A percentile compares a stretch with the other conserved stretches of the same genome.
Evolutionary conservation across 108 stramenopile genomes (phyloP).

Genomic region (Fragilaria radians): DNA sequence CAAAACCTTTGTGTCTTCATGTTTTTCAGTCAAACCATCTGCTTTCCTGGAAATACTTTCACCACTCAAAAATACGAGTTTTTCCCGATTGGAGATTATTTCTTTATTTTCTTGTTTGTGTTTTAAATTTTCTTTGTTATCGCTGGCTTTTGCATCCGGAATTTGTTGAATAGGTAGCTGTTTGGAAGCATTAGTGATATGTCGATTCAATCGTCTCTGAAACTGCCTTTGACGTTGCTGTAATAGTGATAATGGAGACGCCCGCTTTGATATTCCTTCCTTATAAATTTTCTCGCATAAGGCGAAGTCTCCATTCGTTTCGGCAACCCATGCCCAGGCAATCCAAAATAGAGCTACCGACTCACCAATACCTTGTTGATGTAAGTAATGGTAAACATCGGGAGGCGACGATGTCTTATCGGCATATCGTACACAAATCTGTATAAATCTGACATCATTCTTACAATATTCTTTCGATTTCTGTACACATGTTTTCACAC

Average conservation of each 20-base stretch:
- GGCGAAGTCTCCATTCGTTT: conserved; percentile 42
- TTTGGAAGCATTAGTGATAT: conserved; percentile 77
- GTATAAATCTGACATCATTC: conserved; percentile 69
- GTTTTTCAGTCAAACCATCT: too few relatives aligned
- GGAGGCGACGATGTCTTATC: conserved; percentile 57
- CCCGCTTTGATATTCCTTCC: conserved; percentile 62
- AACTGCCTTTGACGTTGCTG: conserved; percentile 72
- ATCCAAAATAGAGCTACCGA: conserved; percentile 59
- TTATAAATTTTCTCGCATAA: conserved; percentile 53
- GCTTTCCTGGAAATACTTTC: too few relatives aligned
- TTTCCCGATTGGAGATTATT: too few relatives aligned
- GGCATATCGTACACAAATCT: conserved; percentile 74
- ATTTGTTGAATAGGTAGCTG: too few relatives aligned
- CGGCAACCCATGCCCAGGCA: conserved; percentile 58
- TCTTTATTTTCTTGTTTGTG: too few relatives aligned
- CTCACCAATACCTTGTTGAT: conserved; percentile 58
- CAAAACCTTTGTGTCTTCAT: too few relatives aligned
- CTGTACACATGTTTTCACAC: conserved; percentile 52
- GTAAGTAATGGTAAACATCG: conserved; percentile 67
- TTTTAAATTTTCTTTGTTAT: too few relatives aligned
- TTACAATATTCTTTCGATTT: conserved; percentile 35
- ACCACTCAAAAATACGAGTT: too few relatives aligned
- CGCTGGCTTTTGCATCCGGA: too few relatives aligned
- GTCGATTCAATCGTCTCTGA: conserved; percentile 75
- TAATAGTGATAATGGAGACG: conserved; percentile 55